Evolutionary conservation across 2,329 filamentous ascomycete genomes (phyloP).

Genomic region (Fusarium sulawesiense): DNA sequence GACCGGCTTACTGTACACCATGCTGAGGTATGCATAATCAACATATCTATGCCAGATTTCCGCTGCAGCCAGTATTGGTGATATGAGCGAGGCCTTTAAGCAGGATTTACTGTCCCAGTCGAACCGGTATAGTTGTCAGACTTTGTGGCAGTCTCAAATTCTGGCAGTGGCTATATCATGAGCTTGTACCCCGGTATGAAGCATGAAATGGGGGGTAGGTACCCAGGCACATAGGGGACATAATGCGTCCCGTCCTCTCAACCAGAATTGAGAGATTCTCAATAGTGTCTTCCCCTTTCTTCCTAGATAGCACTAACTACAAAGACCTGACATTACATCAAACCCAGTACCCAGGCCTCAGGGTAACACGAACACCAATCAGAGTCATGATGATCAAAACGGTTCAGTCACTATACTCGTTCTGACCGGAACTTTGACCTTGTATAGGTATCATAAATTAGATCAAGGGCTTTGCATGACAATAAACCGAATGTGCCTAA

Average conservation of each 20-base stretch:
- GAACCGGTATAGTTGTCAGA: neutral
- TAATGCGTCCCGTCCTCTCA: neutral
- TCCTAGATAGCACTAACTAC: neutral
- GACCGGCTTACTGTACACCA: neutral
- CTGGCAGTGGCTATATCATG: neutral
- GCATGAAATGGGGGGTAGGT: neutral
- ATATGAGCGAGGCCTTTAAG: neutral
- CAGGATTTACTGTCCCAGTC: neutral
- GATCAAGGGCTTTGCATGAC: neutral
- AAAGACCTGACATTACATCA: neutral
- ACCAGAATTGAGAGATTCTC: neutral
- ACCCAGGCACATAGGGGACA: neutral
- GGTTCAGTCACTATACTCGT: neutral
- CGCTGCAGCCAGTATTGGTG: neutral
- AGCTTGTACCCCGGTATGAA: neutral
- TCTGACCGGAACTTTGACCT: neutral
- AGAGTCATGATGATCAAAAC: neutral
- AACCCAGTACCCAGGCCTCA: neutral
- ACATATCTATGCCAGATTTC: neutral
- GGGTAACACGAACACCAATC: neutral
- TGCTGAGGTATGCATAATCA: neutral
- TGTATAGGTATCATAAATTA: neutral
- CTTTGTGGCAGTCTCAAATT: neutral
- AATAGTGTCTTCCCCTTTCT: neutral
- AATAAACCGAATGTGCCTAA: neutral